A percentile compares a stretch with the other conserved stretches of the same genome.
Conservation (phyloP, 2,329 filamentous ascomycete genomes). For the Botryotinia globosa region DNA sequence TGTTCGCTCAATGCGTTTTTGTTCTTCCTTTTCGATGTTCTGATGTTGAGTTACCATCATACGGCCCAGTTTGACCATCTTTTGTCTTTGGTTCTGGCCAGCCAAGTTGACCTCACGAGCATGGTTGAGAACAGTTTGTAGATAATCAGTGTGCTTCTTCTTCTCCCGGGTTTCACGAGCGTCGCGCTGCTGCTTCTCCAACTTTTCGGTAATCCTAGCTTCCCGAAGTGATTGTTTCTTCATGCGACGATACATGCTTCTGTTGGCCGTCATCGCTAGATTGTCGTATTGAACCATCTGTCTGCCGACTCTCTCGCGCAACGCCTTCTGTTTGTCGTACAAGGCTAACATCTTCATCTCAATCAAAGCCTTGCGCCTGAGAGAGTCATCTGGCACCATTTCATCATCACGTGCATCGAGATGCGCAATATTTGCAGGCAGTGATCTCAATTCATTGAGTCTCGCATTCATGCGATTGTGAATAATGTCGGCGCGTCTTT, state of each 20-base stretch:
- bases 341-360: conserved; percentile 90
- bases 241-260: conserved; percentile 83
- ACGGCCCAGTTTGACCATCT: conserved; percentile 81
- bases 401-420: conserved; percentile 76
- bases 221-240: conserved; percentile 97
- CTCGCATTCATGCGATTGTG: conserved; percentile 88
- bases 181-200: conserved; percentile 98
- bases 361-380: conserved; percentile 88
- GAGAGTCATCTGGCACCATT: conserved; percentile 69
- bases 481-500: conserved; percentile 82
- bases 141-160: conserved; percentile 93
- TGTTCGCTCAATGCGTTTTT: conserved; percentile 95
- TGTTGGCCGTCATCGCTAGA: conserved; percentile 93
- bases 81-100: conserved; percentile 64
- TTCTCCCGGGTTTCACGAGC: conserved; percentile 94
- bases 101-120: conserved; percentile 71
- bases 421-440: conserved; percentile 81
- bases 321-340: conserved; percentile 81
- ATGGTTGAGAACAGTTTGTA: conserved; percentile 82
- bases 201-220: conserved; percentile 94
- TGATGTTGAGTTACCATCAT: conserved; percentile 88
- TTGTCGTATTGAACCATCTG: conserved; percentile 97
- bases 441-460: conserved; percentile 76
- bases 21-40: conserved; percentile 98
- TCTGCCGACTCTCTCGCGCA: conserved; percentile 82